Base-by-base conservation (phyloP, 169 alveolate species). In the Theileria annulata region DNA sequence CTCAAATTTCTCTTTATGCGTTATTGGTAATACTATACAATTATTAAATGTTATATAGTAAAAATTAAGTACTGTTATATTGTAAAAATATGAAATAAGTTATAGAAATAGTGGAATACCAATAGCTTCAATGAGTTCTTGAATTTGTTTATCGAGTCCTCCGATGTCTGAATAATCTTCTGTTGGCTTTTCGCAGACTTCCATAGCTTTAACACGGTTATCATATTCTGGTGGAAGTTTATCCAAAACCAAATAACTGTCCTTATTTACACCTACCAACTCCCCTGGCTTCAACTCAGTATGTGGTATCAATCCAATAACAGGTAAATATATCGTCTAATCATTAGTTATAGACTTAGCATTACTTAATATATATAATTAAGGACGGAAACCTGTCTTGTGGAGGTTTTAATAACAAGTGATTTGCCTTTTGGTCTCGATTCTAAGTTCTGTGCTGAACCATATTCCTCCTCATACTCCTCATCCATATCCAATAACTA, bases 211-310 rank as follows among this genome's bases (percentile, higher is more conserved):
- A 19, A 98, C 99, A 58, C 99, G 87, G 31, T 98, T 95, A 87
- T 99, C 99, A 82, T 98, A 98, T 80, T 99, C 99, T 13, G 99
- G 96, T 0, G 99, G 99, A n/a, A 99, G 93, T 87, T 98, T 99
- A 88, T 98, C 99, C 79, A 97, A 93, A 30, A 99, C 97, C 81
- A 99, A 94, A 87, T 96, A 98, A 56, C 97, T 92, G 81, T 97
- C 99, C 88, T 98, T 98, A 92, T 99, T 99, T 63, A 98, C 99
- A 23, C 99, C 99, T 17, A 99, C 98, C 85, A 97, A 91, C 78
- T 96, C 99, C 23, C 98, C 98, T 3, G 99, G 98, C 77, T 93
- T 94, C 49, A 96, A 88, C 77, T 93, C 94, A 3, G 93, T 90
- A 17, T 96, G 96, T 17, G 94, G 97, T 4, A 97, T 96, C 75